A percentile compares a stretch with the other conserved stretches of the same genome.
Conservation (phyloP, 1,284 basidiomycete genomes). For the Naganishia liquefaciens region DNA sequence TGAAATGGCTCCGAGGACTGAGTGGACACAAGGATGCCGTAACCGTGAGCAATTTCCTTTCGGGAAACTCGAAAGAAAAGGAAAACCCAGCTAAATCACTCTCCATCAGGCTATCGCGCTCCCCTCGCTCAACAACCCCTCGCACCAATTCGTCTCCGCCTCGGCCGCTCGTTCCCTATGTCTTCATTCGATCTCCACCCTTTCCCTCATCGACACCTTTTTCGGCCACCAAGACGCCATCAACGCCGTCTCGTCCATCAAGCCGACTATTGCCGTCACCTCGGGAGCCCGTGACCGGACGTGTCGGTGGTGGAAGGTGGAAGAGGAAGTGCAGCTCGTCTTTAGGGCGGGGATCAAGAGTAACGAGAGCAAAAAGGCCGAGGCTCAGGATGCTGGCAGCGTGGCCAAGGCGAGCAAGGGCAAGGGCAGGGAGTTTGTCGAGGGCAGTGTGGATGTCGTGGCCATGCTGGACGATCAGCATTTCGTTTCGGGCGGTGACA, state of each 20-base stretch:
- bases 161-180: slow-evolving; percentile 91
- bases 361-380: slow-evolving; percentile 59
- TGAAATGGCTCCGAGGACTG: slow-evolving; percentile 73
- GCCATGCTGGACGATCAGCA: slow-evolving; percentile 92
- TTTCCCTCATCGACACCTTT: slow-evolving; percentile 93
- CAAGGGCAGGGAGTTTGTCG: slow-evolving; percentile 64
- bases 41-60: slow-evolving; percentile 64
- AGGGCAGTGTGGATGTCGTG: slow-evolving; percentile 89
- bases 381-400: slow-evolving; percentile 41
- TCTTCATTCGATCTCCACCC: slow-evolving; percentile 78
- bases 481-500: slow-evolving; percentile 92
- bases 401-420: slow-evolving; percentile 50
- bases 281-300: slow-evolving; percentile 90
- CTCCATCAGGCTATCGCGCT: slow-evolving; percentile 69
- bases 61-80: too few relatives aligned
- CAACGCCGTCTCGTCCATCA: slow-evolving; percentile 72
- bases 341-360: slow-evolving; percentile 87
- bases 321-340: slow-evolving; percentile 92
- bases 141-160: slow-evolving; percentile 79
- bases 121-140: slow-evolving; percentile 66
- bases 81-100: background rate
- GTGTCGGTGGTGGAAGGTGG: slow-evolving; percentile 92
- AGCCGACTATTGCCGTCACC: slow-evolving; percentile 80
- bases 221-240: slow-evolving; percentile 96
- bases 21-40: slow-evolving; percentile 82